phyloP scores from a whole-genome alignment of 192 early-diverging fungal species.

The Coemansia sp. region DNA sequence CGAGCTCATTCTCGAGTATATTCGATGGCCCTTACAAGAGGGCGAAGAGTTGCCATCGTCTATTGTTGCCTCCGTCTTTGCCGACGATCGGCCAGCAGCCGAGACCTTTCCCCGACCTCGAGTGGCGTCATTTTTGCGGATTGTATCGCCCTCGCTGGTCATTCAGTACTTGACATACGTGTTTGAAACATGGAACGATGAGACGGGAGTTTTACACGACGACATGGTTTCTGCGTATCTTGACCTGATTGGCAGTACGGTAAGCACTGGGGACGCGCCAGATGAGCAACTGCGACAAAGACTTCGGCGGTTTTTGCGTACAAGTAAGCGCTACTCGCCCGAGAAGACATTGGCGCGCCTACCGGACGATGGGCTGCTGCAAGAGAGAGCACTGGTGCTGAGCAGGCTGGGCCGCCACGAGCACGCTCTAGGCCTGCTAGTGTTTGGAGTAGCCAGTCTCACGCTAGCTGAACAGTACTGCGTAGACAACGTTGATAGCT shows the following conservation, averaged over 20 bases:
- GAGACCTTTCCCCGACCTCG: slow-evolving; percentile 64
- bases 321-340: slow-evolving; percentile 71
- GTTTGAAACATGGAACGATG: slow-evolving; percentile 69
- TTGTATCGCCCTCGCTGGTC: slow-evolving; percentile 65
- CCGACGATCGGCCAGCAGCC: slow-evolving; percentile 58
- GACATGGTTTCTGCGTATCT: slow-evolving; percentile 81
- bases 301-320: slow-evolving; percentile 71
- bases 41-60: slow-evolving; percentile 30
- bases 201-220: slow-evolving; percentile 76
- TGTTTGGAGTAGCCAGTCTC: slow-evolving; percentile 72
- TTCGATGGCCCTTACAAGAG: slow-evolving; percentile 74
- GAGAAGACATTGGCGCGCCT: slow-evolving; percentile 74
- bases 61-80: slow-evolving; percentile 52
- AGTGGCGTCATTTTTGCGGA: slow-evolving; percentile 70
- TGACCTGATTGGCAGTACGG: slow-evolving; percentile 58
- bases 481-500: slow-evolving; percentile 52
- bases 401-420: slow-evolving; percentile 83
- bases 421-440: slow-evolving; percentile 82
- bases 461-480: slow-evolving; percentile 63
- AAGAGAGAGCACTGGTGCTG: slow-evolving; percentile 81
- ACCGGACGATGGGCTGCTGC: slow-evolving; percentile 78
- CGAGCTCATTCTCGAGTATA: slow-evolving; percentile 83
- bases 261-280: background rate
- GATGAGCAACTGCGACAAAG: slow-evolving; percentile 20
- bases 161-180: slow-evolving; percentile 82